Evolutionary conservation across 2,329 filamentous ascomycete genomes (phyloP), one percentile per base, ranked within the genome.

Genomic region (Colletotrichum musicola): DNA sequence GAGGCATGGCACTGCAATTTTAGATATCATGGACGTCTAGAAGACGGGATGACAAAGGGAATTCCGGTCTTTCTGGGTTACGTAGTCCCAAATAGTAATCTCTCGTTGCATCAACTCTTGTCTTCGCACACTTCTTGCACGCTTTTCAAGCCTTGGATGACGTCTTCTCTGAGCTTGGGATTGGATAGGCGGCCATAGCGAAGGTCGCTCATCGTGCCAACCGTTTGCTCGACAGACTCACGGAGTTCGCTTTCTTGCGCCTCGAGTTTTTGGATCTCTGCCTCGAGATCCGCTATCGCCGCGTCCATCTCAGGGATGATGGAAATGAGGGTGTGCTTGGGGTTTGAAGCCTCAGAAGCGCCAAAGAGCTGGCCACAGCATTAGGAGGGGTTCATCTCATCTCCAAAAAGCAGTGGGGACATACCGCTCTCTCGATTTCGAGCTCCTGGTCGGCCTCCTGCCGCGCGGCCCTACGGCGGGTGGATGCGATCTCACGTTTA

Each of bases 141-240:
- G 70, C 86, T 85, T 70, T 84, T 82, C 42, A 96, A 81, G 6
- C 90, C 90, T 54, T 90, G 87, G 18, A 94, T 81, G 35, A 93
- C 87, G 72, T 94, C 90, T 54, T 89, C 85, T 27, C 84, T 84
- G 38, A 95, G 80, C 68, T 89, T 84, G 22, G 84, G 78, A 71
- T 92, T 92, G 42, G 88, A 85, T 66, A 96, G 86, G 63, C 90
- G 90, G 44, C 94, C 94, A 75, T 96, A 95, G 53, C 93, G 89
- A 63, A 97, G 84, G 79, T 97, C 93, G 78, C 93, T 97, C 77
- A 97, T 82, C 55, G 88, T 89, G 38, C 91, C 91, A 16, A 96
- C 86, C 0, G 86, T 90, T 64, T 89, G 85, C 71, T 86, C 85
- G 59, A 96, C 86, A 12, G 88, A 86, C 4, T 86, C 82, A 6